Percentiles rank a stretch among this genome's conserved stretches.
Evolutionary conservation across 176 grass and related monocot genomes (phyloP).

Genomic region (Paspalum vaginatum): DNA sequence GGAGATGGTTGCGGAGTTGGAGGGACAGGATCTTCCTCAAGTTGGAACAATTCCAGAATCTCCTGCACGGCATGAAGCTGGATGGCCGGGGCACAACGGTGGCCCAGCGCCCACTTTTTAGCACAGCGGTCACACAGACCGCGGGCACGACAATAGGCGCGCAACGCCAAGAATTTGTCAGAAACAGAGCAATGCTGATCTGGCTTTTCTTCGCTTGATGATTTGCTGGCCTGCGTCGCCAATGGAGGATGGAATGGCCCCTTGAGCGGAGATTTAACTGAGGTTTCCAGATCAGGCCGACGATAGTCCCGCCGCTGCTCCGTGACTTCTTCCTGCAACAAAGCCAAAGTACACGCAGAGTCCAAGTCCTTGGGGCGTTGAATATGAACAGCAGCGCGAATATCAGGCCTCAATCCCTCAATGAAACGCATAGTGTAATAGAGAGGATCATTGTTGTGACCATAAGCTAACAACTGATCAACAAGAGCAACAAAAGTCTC

Average conservation of each 20-base stretch:
- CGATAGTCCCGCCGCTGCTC: not conserved
- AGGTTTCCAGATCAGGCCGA: not conserved
- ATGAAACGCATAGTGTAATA: not conserved
- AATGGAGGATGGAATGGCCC: rapidly evolving
- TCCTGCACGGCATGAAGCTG: not conserved
- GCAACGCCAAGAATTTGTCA: not conserved
- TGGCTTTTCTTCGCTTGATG: not conserved
- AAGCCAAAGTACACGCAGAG: not conserved
- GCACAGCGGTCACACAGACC: not conserved
- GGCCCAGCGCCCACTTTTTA: not conserved
- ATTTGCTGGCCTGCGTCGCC: not conserved
- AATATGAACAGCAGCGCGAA: not conserved
- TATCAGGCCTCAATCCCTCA: not conserved
- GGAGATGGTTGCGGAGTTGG: rapidly evolving
- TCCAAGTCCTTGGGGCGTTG: not conserved
- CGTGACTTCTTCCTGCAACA: not conserved
- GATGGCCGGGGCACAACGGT: not conserved
- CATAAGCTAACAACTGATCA: not conserved
- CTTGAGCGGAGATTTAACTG: too few relatives aligned
- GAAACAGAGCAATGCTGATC: too few relatives aligned
- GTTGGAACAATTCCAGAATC: not conserved
- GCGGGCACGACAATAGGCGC: not conserved
- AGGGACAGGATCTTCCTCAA: not conserved
- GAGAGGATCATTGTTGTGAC: not conserved
- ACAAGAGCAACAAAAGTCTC: not conserved